Evolutionary conservation across 148 eudicot species (phyloP).

Genomic region (Rhododendron griersonianum): DNA sequence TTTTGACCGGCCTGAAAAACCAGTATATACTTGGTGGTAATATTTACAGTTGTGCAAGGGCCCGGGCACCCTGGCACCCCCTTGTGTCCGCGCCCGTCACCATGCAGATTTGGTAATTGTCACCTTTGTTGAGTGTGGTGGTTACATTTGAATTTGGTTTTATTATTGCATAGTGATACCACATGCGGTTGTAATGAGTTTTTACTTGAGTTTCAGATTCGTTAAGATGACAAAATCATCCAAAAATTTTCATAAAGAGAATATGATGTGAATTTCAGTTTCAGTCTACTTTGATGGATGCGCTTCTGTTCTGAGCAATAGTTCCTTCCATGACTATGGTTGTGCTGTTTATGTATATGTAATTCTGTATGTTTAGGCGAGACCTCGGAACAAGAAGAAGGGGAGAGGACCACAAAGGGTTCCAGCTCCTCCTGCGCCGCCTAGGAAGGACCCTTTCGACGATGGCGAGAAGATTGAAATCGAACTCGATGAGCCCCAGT

Average conservation of each 20-base stretch:
- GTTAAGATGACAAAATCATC: background rate
- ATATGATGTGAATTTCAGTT: background rate
- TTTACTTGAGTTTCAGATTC: background rate
- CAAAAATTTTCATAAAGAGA: background rate
- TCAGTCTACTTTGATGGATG: background rate
- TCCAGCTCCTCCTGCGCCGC: slow-evolving; percentile 36
- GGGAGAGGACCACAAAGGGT: slow-evolving; percentile 58
- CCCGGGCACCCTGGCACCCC: no score
- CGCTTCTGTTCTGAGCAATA: background rate
- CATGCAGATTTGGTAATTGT: background rate
- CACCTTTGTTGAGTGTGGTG: background rate
- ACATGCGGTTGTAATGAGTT: background rate
- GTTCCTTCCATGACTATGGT: background rate
- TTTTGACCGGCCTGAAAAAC: background rate
- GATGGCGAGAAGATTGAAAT: slow-evolving; percentile 19
- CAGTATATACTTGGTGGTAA: background rate
- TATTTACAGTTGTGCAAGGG: background rate
- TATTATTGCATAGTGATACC: background rate
- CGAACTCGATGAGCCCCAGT: slow-evolving; percentile 25
- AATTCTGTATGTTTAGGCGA: slow-evolving; percentile 27
- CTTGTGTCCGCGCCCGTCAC: background rate
- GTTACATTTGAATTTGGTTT: background rate
- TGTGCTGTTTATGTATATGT: background rate
- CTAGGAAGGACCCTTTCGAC: slow-evolving; percentile 42
- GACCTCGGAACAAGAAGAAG: slow-evolving; percentile 56